These are phyloP conservation scores for Fusarium anguioides DNA, from an alignment of 2,329 filamentous ascomycete genomes.

Conservation along the genomic window DNA sequence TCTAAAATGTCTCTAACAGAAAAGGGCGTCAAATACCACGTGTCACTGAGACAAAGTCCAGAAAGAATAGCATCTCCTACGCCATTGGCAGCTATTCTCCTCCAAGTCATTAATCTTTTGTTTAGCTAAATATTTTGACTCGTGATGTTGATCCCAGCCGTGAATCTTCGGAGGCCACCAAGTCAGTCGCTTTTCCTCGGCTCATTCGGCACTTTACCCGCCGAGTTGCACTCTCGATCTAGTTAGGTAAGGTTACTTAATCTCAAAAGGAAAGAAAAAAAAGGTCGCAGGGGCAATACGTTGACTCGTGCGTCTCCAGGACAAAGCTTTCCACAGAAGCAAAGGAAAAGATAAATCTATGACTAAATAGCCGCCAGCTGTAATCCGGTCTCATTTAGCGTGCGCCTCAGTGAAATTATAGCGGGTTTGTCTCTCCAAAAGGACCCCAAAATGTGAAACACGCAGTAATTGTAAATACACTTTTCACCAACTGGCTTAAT, in stretches of 20 bases:
- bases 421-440: background rate
- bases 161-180: background rate
- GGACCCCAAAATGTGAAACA: too few species aligned
- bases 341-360: background rate
- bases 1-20: accelerated
- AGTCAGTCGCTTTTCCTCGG: background rate
- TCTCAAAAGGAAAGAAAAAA: too few species aligned
- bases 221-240: background rate
- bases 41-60: too few species aligned
- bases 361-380: background rate
- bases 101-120: background rate
- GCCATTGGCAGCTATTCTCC: too few species aligned
- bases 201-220: background rate
- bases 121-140: background rate
- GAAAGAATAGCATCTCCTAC: too few species aligned
- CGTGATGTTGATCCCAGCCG: too few species aligned
- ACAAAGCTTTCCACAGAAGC: too few species aligned
- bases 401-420: background rate
- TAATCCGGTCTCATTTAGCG: background rate
- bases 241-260: background rate
- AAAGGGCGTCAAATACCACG: too few species aligned
- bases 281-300: background rate
- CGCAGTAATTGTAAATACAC: too few species aligned
- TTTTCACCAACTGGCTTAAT: background rate
- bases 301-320: background rate